Conservation (phyloP, 352 stramenopile genomes). For the Pythium sukuiense region DNA sequence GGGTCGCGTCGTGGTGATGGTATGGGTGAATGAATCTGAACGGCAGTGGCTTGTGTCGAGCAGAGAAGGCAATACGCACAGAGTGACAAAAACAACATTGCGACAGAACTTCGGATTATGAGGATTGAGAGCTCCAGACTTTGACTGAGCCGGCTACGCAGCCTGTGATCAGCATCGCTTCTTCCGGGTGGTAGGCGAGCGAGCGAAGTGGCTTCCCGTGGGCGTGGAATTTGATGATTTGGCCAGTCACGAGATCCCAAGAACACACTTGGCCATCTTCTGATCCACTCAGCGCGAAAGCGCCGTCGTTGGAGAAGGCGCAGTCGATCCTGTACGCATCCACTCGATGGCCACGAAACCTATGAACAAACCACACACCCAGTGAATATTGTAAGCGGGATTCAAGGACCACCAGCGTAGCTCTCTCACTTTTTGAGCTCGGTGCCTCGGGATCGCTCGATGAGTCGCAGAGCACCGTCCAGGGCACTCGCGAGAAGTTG, state of each 20-base stretch:
- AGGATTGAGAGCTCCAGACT: conserved; percentile 41
- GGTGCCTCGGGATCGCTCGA: conserved; percentile 62
- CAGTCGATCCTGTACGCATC: conserved; percentile 72
- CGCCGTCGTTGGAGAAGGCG: conserved; percentile 64
- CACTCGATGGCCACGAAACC: conserved; percentile 65
- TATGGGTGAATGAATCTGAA: too few relatives aligned
- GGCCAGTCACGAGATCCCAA: conserved; percentile 59
- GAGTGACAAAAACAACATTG: too few relatives aligned
- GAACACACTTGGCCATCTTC: conserved; percentile 68
- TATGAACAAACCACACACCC: conserved; percentile 15
- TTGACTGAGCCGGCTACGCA: conserved; percentile 67
- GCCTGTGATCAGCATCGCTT: conserved; percentile 62
- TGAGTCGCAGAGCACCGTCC: conserved; percentile 70
- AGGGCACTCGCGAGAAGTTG: conserved; percentile 80
- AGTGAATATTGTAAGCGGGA: too few relatives aligned
- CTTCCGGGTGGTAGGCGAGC: conserved; percentile 61
- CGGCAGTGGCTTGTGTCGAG: too few relatives aligned
- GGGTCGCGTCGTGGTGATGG: too few relatives aligned
- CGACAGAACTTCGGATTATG: not conserved
- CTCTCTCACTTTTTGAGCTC: conserved; percentile 73
- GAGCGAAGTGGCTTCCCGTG: conserved; percentile 68
- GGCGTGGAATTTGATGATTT: conserved; percentile 44
- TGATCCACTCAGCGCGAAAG: conserved; percentile 69
- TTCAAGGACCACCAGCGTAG: too few relatives aligned
- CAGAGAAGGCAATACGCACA: too few relatives aligned